Evolutionary conservation across 2,329 filamentous ascomycete species (phyloP), one percentile per base, ranked within the genome.

Genomic region (Didymella lethalis): DNA sequence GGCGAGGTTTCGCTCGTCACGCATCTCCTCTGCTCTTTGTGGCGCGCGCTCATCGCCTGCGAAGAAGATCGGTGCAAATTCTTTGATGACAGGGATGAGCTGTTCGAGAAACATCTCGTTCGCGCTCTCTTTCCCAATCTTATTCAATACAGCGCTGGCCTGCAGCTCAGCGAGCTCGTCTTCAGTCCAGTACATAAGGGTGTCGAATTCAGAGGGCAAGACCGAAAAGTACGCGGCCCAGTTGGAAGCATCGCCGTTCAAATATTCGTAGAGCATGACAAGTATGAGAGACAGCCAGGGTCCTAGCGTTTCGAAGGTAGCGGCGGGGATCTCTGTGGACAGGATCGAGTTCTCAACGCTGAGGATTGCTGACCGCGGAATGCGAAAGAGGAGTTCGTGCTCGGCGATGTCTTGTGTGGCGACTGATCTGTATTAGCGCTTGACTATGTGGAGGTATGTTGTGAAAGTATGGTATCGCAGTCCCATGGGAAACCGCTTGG

Each of bases 181-280:
- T 0, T 84, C 80, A 2, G 85, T 81, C 93, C 93, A 97, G 79
- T 93, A 97, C 90, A 97, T 97, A 64, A 94, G 84, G 2, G 92
- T 96, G 74, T 95, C 86, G 71, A 97, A 97, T 31, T 73, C 64
- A 14, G 67, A 60, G 2, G 92, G 92, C 5, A 97, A 82, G 20
- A 96, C 82, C 57, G 88, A 83, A 65, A 96, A 88, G 76, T 97
- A 97, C 0, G 88, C 83, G 64, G 87, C 86, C 93, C 93, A 97
- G 8, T 78, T 79, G 1, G 92, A 96, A 0, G 78, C 60, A 68
- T 80, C 48, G 76, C 87, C 81, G 48, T 80, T 74, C 75, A 88
- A 83, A 61, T 83, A 82, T 78, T 97, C 92, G 77, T 92, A 91
- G 49, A 96, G 85, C 85, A 97, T 88, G 61, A 90, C 85, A 20